Percentiles rank a stretch among this genome's conserved stretches.
These are phyloP conservation scores for Diddensiella transvaalensis DNA, from an alignment of 805 yeast species.

Conservation along the genomic window DNA sequence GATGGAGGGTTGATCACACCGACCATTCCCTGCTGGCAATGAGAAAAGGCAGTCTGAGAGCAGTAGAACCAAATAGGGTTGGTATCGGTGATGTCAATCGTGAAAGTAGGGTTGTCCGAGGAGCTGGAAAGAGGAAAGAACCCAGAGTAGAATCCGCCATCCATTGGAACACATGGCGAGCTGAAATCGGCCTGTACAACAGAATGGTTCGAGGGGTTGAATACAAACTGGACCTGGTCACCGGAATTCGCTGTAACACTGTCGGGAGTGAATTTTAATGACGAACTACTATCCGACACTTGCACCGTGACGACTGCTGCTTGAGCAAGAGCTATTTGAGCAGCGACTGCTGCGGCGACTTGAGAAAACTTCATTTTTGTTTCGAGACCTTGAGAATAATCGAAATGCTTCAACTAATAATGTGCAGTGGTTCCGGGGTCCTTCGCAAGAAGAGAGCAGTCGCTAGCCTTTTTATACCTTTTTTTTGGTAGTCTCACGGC, in stretches of 20 bases:
- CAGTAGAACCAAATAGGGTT: conserved; percentile 28
- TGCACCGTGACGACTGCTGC: conserved; percentile 4
- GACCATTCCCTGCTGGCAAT: conserved; percentile 26
- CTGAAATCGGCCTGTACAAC: conserved; percentile 23
- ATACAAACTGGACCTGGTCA: conserved; percentile 21
- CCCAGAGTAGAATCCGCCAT: conserved; percentile 23
- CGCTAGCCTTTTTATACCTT: too few relatives aligned
- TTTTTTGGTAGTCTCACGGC: too few relatives aligned
- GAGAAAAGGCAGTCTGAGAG: conserved; percentile 21
- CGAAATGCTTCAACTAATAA: too few relatives aligned
- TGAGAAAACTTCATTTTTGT: conserved; percentile 1
- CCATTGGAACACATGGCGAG: conserved; percentile 20
- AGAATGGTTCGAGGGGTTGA: conserved; percentile 20
- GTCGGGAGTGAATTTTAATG: conserved; percentile 18
- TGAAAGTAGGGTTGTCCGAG: conserved; percentile 15
- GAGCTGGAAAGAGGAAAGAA: conserved; percentile 13
- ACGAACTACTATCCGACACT: conserved; percentile 10
- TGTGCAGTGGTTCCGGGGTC: too few relatives aligned
- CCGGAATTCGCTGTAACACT: conserved; percentile 22
- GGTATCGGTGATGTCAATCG: conserved; percentile 18
- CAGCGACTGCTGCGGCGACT: neutral
- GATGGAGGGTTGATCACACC: conserved; percentile 26
- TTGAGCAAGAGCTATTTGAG: neutral
- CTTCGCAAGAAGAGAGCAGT: too few relatives aligned
- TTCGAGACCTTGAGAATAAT: too few relatives aligned